Evolutionary conservation across 148 eudicot genomes (phyloP), one percentile per base, ranked within the genome.

Genomic region (Fallopia convolvulus): DNA sequence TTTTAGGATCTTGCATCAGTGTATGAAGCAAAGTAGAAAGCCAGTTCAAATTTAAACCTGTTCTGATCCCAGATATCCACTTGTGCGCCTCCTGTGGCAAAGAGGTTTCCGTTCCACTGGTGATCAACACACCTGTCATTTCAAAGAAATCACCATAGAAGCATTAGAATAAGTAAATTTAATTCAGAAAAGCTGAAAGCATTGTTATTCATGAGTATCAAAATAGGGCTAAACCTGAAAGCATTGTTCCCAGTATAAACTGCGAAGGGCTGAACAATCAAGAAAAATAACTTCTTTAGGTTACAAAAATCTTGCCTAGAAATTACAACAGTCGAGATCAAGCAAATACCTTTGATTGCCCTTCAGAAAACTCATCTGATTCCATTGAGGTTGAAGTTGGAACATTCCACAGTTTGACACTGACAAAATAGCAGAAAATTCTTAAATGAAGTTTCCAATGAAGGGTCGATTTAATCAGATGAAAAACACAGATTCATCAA

Each of bases 61-160:
- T 89, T 91, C 79, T 91, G 97, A 84, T 95, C 91, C 99, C 99
- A 95, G 80, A 95, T 88, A 80, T 92, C 97, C 50, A 95, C 88
- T 85, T 89, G 97, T 80, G 99, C 97, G 80, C 99, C 99, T 70
- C 92, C 97, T 7, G 99, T 95, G 56, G 99, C 99, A 90, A 95
- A 95, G 63, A 88, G 87, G 72, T 86, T 80, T 77, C 97, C 93
- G 68, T 87, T 87, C 93, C 90, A 89, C 79, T 95, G 96, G 84
- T 95, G 99, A 87, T 95, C 99, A 84, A 90, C 91, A 79, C 87
- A 92, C 90, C 97, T 95, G 79, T 42, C 52, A 40, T 74, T 76
- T 68, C 32, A 17, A 80, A 76, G 58, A 79, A 80, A 3, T 58
- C 17, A 14, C 10, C 5, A 32, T 36, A 39, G 6, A 68, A 68